A percentile compares a stretch with the other conserved stretches of the same genome.
Conservation (phyloP, 192 early-diverging fungal species). For the Anaeromyces robustus region DNA sequence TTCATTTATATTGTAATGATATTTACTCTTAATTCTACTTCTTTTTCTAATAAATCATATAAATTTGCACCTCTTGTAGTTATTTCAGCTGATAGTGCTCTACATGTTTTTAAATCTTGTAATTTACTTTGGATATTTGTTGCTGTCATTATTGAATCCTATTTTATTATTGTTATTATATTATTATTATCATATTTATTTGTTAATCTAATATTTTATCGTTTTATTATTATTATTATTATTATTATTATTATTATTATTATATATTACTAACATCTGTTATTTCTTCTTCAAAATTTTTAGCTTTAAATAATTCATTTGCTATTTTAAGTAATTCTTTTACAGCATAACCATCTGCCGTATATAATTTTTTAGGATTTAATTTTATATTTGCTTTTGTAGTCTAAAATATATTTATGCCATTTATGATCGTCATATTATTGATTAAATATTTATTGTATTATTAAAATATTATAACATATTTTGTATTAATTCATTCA, state of each 20-base stretch:
- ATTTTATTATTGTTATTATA: neutral
- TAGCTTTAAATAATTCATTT: slow-evolving; percentile 21
- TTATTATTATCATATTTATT: no score
- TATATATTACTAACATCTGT: slow-evolving; percentile 9
- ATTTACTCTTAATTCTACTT: slow-evolving; percentile 18
- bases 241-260: neutral
- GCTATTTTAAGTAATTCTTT: slow-evolving; percentile 29
- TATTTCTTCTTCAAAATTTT: neutral
- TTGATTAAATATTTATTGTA: no score
- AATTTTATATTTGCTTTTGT: slow-evolving; percentile 31
- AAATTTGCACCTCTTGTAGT: slow-evolving; percentile 25
- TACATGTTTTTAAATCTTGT: slow-evolving; percentile 20
- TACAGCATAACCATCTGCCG: slow-evolving; percentile 31
- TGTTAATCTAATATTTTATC: no score
- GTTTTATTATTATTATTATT: neutral
- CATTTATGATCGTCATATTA: no score
- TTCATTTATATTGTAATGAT: neutral
- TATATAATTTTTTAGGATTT: slow-evolving; percentile 31
- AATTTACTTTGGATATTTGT: slow-evolving; percentile 22
- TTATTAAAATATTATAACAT: no score
- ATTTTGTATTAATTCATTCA: no score
- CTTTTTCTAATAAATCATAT: slow-evolving; percentile 23
- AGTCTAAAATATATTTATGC: slow-evolving; percentile 8
- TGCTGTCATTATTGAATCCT: slow-evolving; percentile 8
- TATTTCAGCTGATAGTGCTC: slow-evolving; percentile 21